phyloP scores from a whole-genome alignment of 225 moss, liverwort and hornwort genomes.

The Physcomitrium patens region DNA sequence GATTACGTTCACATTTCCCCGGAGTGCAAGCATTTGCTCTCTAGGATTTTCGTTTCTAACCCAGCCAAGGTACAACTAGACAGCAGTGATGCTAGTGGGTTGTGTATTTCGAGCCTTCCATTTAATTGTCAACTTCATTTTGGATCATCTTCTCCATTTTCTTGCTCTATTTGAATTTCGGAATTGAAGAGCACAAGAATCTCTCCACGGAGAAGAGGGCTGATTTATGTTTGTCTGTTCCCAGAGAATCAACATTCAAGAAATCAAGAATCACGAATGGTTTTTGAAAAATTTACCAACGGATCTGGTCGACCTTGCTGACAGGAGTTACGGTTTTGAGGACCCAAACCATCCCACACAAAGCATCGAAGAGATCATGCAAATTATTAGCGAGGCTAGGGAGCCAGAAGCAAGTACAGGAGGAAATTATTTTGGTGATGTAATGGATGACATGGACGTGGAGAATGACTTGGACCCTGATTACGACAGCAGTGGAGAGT shows the following conservation, averaged over 20 bases:
- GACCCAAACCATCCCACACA: slow-evolving; percentile 97
- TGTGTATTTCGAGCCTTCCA: background rate
- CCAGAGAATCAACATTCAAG: slow-evolving; percentile 84
- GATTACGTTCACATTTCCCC: slow-evolving; percentile 90
- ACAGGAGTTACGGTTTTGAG: slow-evolving; percentile 87
- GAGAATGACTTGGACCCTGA: slow-evolving; percentile 70
- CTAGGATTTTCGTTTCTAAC: slow-evolving; percentile 94
- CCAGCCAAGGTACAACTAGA: slow-evolving; percentile 57
- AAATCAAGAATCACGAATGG: slow-evolving; percentile 96
- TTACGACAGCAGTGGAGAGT: slow-evolving; percentile 92
- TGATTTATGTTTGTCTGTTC: background rate
- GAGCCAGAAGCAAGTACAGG: slow-evolving; percentile 49
- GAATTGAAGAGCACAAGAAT: too few relatives aligned
- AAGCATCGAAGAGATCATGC: slow-evolving; percentile 91
- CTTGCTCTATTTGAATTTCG: accelerated
- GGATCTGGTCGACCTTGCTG: slow-evolving; percentile 67
- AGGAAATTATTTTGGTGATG: slow-evolving; percentile 63
- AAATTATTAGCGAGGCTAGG: slow-evolving; percentile 61
- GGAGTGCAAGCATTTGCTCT: slow-evolving; percentile 91
- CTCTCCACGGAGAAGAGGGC: background rate
- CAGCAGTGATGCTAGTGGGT: background rate
- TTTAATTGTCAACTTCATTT: background rate
- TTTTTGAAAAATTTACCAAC: slow-evolving; percentile 91
- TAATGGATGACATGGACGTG: slow-evolving; percentile 83
- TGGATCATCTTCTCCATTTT: background rate